These are phyloP conservation scores for Biancaea sappan DNA, from an alignment of 306 rosid genomes.

Conservation along the genomic window DNA sequence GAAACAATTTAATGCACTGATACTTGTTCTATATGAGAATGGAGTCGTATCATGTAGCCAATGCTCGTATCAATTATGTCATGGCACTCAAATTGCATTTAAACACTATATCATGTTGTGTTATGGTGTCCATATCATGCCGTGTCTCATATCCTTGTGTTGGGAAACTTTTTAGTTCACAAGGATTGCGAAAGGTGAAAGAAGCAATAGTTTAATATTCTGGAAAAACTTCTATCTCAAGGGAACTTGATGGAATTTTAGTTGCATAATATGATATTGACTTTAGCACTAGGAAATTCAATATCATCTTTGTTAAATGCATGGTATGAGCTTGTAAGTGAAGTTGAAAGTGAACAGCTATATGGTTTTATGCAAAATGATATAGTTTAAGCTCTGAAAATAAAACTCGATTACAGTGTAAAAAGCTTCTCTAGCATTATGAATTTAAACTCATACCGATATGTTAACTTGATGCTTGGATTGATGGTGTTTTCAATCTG, in stretches of 20 bases:
- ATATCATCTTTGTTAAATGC: neutral
- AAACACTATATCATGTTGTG: no score
- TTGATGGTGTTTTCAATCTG: slow-evolving; percentile 21
- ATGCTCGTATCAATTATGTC: no score
- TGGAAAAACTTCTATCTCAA: neutral
- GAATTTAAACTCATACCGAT: neutral
- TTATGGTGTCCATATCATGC: no score
- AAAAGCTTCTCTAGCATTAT: neutral
- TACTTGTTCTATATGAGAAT: no score
- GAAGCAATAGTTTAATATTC: neutral
- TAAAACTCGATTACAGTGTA: slow-evolving; percentile 9
- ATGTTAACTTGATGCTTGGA: slow-evolving; percentile 7
- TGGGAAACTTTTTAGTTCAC: neutral
- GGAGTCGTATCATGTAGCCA: no score
- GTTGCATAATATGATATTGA: slow-evolving; percentile 13
- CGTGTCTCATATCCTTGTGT: no score
- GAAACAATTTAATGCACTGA: neutral
- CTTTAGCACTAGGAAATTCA: neutral
- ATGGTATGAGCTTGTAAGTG: slow-evolving; percentile 3
- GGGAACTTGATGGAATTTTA: slow-evolving; percentile 10
- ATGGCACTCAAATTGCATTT: no score
- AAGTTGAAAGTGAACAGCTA: neutral
- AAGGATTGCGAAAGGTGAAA: neutral
- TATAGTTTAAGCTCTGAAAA: neutral
- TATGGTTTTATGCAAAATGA: slow-evolving; percentile 9